A percentile compares a stretch with the other conserved stretches of the same genome.
Evolutionary conservation across 2,329 filamentous ascomycete genomes (phyloP).

Genomic region (Neospermospora avenae): DNA sequence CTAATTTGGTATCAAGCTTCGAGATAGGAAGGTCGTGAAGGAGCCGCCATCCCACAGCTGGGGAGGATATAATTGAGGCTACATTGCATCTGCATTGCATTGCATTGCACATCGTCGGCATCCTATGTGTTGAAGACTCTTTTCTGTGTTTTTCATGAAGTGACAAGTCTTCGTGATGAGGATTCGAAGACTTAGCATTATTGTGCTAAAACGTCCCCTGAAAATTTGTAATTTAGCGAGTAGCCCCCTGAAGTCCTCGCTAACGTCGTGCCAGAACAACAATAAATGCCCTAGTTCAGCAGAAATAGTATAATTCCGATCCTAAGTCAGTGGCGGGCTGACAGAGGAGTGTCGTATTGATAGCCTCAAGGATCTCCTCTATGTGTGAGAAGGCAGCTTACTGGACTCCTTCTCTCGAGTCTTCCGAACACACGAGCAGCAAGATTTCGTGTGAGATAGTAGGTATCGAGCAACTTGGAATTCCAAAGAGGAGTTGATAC

Average conservation of each 20-base stretch:
- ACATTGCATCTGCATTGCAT: background rate
- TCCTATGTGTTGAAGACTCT: background rate
- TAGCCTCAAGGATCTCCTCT: too few species aligned
- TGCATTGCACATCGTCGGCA: background rate
- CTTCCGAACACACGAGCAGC: too few species aligned
- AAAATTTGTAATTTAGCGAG: background rate
- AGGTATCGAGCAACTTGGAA: too few species aligned
- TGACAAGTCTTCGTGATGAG: background rate
- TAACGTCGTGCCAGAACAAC: background rate
- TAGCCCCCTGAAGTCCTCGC: background rate
- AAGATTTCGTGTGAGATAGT: too few species aligned
- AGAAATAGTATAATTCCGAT: too few species aligned
- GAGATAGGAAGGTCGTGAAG: background rate
- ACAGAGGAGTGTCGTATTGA: too few species aligned
- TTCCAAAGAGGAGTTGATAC: too few species aligned
- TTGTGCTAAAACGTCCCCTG: background rate
- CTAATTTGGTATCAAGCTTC: background rate
- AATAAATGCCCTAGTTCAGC: background rate
- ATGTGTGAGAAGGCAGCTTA: too few species aligned
- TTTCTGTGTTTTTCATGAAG: too few species aligned
- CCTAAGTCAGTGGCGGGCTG: too few species aligned
- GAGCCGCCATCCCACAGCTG: background rate
- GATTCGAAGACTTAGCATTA: background rate
- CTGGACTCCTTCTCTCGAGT: too few species aligned
- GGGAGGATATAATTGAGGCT: background rate